Evolutionary conservation across 495 filamentous ascomycete genomes (phyloP).

Genomic region (Tuber umbilicatum): DNA sequence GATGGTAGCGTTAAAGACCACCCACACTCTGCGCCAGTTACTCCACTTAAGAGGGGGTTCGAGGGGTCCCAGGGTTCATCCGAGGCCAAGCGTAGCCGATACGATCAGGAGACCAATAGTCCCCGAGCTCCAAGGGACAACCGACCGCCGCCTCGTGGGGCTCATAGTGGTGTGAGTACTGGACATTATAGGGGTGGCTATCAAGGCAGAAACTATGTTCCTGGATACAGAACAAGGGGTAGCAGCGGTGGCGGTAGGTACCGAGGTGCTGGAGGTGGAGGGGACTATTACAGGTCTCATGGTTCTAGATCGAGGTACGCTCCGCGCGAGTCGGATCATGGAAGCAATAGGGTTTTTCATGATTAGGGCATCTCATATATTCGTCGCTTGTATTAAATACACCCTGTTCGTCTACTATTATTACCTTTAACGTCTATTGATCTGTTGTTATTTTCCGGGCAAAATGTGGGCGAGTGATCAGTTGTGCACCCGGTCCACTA

Average conservation of each 20-base stretch:
- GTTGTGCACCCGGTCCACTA: neutral
- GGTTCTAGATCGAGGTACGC: neutral
- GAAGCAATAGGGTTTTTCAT: slow-evolving; percentile 4
- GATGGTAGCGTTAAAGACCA: neutral
- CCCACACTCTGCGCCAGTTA: neutral
- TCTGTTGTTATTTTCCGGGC: neutral
- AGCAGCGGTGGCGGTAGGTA: slow-evolving; percentile 6
- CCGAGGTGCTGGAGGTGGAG: slow-evolving; percentile 2
- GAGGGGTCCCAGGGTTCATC: slow-evolving; percentile 2
- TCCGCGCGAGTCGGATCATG: slow-evolving; percentile 4
- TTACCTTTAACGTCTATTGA: neutral
- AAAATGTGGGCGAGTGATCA: neutral
- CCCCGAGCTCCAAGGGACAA: neutral
- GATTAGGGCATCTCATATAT: neutral
- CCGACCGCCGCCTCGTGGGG: neutral
- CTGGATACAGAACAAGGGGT: slow-evolving; percentile 11
- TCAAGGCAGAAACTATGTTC: slow-evolving; percentile 28
- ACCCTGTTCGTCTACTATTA: neutral
- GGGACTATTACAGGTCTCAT: slow-evolving; percentile 2
- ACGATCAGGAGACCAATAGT: neutral
- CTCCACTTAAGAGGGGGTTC: neutral
- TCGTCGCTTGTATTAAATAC: slow-evolving; percentile 3
- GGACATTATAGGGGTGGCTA: slow-evolving; percentile 16
- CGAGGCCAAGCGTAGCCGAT: neutral
- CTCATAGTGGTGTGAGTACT: neutral